A percentile compares a stretch with the other conserved stretches of the same genome.
phyloP scores from a whole-genome alignment of 805 yeast species.

The Metschnikowia amazonensis region DNA sequence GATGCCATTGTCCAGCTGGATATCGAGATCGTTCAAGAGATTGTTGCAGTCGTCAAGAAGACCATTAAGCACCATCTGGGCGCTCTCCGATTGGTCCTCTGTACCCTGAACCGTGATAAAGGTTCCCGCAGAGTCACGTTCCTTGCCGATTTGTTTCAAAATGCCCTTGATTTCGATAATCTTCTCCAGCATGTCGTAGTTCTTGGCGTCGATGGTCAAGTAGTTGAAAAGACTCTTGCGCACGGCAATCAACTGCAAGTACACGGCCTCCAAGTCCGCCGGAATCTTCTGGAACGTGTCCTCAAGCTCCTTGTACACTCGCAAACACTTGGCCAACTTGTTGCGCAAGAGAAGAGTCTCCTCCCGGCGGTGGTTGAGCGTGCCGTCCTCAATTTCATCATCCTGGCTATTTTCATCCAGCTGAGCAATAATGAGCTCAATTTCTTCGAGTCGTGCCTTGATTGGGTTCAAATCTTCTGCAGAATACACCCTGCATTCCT shows the following conservation, averaged over 20 bases:
- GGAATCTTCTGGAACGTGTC: constrained; percentile 44
- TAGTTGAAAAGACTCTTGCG: constrained; percentile 52
- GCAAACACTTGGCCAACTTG: constrained; percentile 62
- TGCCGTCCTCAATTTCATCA: constrained; percentile 9
- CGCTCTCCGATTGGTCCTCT: constrained; percentile 20
- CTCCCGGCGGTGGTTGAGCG: constrained; percentile 42
- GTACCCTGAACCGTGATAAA: constrained; percentile 32
- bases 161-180: constrained; percentile 21
- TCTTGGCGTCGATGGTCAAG: constrained; percentile 22
- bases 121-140: constrained; percentile 55
- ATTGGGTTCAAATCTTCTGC: constrained; percentile 80
- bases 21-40: constrained; percentile 61
- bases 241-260: constrained; percentile 58
- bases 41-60: constrained; percentile 80
- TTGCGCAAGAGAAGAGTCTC: constrained; percentile 58
- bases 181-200: constrained; percentile 9
- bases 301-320: constrained; percentile 55
- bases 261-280: constrained; percentile 36
- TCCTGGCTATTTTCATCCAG: constrained; percentile 15
- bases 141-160: constrained; percentile 27
- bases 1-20: constrained; percentile 35
- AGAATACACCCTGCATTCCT: constrained; percentile 78
- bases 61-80: constrained; percentile 59
- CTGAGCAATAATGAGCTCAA: constrained; percentile 54
- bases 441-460: constrained; percentile 65